Evolutionary conservation across 257 asterid species (phyloP).

Genomic region (Thymus quinquecostatus): DNA sequence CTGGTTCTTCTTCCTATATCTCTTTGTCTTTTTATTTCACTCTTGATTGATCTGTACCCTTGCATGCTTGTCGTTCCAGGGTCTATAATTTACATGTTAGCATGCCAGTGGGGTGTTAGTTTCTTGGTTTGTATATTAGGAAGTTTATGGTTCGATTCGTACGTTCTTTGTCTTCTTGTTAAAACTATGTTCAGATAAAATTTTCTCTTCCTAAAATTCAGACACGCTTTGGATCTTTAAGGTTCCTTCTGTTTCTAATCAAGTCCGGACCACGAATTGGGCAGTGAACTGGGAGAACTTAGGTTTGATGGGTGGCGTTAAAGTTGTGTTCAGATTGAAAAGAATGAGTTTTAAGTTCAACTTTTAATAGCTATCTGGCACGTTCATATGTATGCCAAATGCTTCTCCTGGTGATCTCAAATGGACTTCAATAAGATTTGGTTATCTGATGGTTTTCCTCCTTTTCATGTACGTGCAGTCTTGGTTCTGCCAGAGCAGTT

Average conservation of each 20-base stretch:
- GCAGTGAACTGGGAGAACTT: not conserved
- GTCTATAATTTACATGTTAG: slow-evolving; percentile 1
- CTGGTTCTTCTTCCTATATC: slow-evolving; percentile 32
- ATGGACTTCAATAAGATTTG: slow-evolving; percentile 24
- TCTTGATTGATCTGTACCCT: slow-evolving; percentile 20
- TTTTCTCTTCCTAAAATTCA: not conserved
- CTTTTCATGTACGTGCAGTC: slow-evolving; percentile 52
- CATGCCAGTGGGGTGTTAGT: not conserved
- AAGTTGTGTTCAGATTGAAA: not conserved
- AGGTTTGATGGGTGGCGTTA: not conserved
- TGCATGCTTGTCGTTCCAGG: not conserved
- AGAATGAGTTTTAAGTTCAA: not conserved
- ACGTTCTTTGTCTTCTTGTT: slow-evolving; percentile 21
- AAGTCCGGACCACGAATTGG: not conserved
- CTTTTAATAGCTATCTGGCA: not conserved
- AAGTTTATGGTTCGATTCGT: not conserved
- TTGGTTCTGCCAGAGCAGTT: slow-evolving; percentile 98
- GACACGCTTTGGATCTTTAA: not conserved
- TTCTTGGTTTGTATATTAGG: too few species aligned
- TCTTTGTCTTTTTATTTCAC: slow-evolving; percentile 10
- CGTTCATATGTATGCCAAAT: slow-evolving; percentile 21
- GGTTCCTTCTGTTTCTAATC: not conserved
- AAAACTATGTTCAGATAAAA: not conserved
- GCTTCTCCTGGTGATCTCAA: slow-evolving; percentile 9
- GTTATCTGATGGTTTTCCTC: not conserved